Base-by-base conservation (phyloP, 495 filamentous ascomycete species). In the Chaetomidium leptoderma region DNA sequence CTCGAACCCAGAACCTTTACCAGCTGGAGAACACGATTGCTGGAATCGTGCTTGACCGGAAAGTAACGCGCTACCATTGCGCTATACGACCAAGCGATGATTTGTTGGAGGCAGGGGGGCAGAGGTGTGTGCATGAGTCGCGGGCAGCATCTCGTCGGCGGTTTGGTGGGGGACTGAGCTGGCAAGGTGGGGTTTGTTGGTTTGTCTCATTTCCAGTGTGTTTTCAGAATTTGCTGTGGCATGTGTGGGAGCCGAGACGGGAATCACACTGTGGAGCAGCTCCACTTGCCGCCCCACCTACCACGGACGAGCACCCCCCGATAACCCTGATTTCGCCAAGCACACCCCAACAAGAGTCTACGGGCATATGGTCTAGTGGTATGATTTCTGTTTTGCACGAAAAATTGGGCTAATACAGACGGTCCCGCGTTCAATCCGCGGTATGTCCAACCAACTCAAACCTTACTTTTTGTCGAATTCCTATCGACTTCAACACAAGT, bases 331-430 rank as follows among this genome's bases (percentile, higher is more conserved):
- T 17, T 21, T 23, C 39, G 17, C 13, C 9, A 6, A 21, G 14
- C 14, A 19, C n/a, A 45, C 17, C 7, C 8, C 21, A 21, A 44
- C 40, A 44, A 44, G 40, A 44, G 40, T 44, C 51, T 21, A 54
- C 23, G 51, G 51, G 51, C 51, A 30, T 44, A 54, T 54, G 51
- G 51, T 54, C 51, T 54, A 54, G 51, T 54, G 51, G 51, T 54
- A 54, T 54, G 51, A 54, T 54, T 54, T 54, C 51, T 54, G 51
- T 54, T 54, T 54, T 54, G 51, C 51, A 54, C n/a, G n/a, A n/a
- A n/a, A n/a, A n/a, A 54, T 44, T n/a, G n/a, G 37, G 17, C 51
- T 44, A 37, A 30, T 27, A 54, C 51, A 54, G 51, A 54, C 51
- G 51, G 51, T 54, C 51, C 51, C 51, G 51, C 51, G 51, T 54